Conservation (phyloP, 2,329 filamentous ascomycete genomes). For the Lasiodiplodia hormozganensis region DNA sequence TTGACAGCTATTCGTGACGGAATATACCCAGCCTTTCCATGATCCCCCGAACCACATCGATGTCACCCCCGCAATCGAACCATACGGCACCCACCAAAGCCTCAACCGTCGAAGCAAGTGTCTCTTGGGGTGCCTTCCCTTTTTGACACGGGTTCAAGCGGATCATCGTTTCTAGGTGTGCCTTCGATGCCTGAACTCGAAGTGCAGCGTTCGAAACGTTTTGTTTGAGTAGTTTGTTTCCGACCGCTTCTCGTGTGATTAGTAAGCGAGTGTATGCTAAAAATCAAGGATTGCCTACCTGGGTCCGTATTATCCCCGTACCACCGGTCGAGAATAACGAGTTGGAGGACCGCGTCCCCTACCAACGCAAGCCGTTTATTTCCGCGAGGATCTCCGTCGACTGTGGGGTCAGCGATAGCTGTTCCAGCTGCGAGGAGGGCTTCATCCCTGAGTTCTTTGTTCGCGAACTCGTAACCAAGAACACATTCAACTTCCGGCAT, state of each 20-base stretch:
- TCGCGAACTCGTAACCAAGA: slow-evolving; percentile 1
- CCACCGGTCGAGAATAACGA: not conserved
- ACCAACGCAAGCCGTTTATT: slow-evolving; percentile 11
- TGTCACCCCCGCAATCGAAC: not conserved
- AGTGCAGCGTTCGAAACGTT: not conserved
- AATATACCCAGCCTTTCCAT: not conserved
- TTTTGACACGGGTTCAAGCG: not conserved
- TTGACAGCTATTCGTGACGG: not conserved
- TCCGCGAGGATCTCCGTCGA: not conserved
- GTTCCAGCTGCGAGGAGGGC: slow-evolving; percentile 7
- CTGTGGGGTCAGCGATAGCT: not conserved
- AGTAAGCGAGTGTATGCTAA: not conserved
- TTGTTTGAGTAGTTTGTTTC: not conserved
- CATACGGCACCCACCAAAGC: slow-evolving; percentile 3
- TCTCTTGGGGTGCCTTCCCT: not conserved
- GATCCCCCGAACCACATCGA: not conserved
- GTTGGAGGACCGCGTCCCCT: not conserved
- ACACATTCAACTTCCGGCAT: not conserved
- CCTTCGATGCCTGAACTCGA: not conserved
- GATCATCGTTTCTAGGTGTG: not conserved
- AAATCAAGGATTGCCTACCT: not conserved
- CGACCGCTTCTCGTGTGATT: not conserved
- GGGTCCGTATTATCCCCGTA: not conserved
- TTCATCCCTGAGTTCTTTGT: not conserved
- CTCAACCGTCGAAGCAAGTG: not conserved